Evolutionary conservation across 345 rosid species (phyloP).

Genomic region (Trapa incisa): DNA sequence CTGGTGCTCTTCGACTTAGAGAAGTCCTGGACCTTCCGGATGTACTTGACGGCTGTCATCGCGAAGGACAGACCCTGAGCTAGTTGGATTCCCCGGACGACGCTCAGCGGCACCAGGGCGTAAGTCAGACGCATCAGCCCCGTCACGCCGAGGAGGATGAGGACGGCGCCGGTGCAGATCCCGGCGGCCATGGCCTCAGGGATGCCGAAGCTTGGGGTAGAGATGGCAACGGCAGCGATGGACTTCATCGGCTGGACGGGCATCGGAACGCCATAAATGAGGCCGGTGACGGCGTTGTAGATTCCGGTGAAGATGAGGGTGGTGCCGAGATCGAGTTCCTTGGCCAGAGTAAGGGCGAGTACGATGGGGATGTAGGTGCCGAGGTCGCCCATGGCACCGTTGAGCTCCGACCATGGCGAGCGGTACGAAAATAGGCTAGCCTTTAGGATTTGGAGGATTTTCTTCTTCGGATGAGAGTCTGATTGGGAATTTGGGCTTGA

Average conservation of each 20-base stretch:
- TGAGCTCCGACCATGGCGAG: slow-evolving; percentile 55
- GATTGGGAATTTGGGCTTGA: not conserved
- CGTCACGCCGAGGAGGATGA: slow-evolving; percentile 49
- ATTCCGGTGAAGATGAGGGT: slow-evolving; percentile 64
- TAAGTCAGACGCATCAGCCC: slow-evolving; percentile 71
- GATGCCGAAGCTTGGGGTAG: slow-evolving; percentile 36
- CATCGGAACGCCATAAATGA: slow-evolving; percentile 71
- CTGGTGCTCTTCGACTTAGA: slow-evolving; percentile 47
- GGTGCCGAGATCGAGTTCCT: slow-evolving; percentile 64
- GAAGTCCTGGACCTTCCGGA: slow-evolving; percentile 47
- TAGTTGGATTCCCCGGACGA: slow-evolving; percentile 77
- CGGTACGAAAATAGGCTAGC: slow-evolving; percentile 30
- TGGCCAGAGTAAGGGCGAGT: slow-evolving; percentile 65
- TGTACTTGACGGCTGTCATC: slow-evolving; percentile 61
- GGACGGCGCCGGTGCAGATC: slow-evolving; percentile 53
- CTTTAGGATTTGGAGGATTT: slow-evolving; percentile 18
- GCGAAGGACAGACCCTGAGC: slow-evolving; percentile 80
- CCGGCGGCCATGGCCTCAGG: slow-evolving; percentile 79
- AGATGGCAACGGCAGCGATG: slow-evolving; percentile 64
- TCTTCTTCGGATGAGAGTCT: not conserved
- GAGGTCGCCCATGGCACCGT: slow-evolving; percentile 86
- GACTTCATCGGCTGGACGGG: slow-evolving; percentile 96
- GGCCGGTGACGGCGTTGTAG: slow-evolving; percentile 64
- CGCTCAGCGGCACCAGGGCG: slow-evolving; percentile 45
- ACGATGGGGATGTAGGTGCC: slow-evolving; percentile 85